Base-by-base conservation (phyloP, 768 basidiomycete species). In the Trichaptum fuscoviolaceum region DNA sequence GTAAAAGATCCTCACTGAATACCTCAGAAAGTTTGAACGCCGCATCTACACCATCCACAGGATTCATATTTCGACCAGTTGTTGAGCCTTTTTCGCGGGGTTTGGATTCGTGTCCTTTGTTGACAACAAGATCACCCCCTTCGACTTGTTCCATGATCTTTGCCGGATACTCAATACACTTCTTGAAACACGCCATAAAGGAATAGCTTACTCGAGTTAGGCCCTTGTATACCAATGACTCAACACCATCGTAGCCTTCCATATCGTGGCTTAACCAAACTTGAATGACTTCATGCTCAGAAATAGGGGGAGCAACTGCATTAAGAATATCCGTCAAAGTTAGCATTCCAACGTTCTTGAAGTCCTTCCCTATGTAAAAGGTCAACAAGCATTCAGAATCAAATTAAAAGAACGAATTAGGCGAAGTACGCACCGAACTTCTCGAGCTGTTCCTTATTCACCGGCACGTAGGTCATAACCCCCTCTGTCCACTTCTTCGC, bases 271-370 rank as follows among this genome's bases (percentile, higher is more conserved):
- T 91, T 52, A 99, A 79, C 91, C 93, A 94, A 8, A 99, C 89
- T 75, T 97, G 88, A 69, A 99, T 95, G 18, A 98, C 94, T 77
- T 99, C 97, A 74, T 99, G 96, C 75, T 96, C 96, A 26, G 96
- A 93, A 71, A 99, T 99, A 15, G 97, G 97, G 57, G 97, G 97
- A 0, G 97, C 97, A 67, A 99, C 96, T 30, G 91, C 96, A 74
- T 98, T 96, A 63, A 99, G 81, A 65, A 99, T 89, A 66, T 96
- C 95, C 1, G 87, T 93, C 27, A 99, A 79, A 2, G 96, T 95
- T 10, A 93, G 94, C 42, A 96, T 78, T 30, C 95, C 93, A 27
- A 92, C 91, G 63, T 89, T 85, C 73, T 89, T 93, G 72, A 99
- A 89, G 73, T 97, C 96, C 74, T 95, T 85, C 63, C 93, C 95